Percentiles rank a stretch among this genome's conserved stretches.
Evolutionary conservation across 2,329 filamentous ascomycete genomes (phyloP).

Genomic region (Phyllosticta citriasiana): DNA sequence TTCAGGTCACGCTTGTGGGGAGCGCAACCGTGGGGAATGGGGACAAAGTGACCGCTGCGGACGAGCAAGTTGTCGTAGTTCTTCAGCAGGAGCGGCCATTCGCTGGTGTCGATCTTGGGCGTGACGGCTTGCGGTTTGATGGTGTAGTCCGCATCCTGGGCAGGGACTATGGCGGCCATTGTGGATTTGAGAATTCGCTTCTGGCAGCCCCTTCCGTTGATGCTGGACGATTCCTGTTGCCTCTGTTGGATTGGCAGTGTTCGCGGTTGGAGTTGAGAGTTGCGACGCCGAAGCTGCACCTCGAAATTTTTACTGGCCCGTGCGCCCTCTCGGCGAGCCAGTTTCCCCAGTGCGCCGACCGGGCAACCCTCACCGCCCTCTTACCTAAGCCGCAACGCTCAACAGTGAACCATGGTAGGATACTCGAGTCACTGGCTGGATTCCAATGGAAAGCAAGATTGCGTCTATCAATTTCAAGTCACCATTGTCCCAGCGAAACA

Average conservation of each 20-base stretch:
- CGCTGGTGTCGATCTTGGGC: slow-evolving; percentile 72
- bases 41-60: slow-evolving; percentile 92
- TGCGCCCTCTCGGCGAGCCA: neutral
- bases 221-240: slow-evolving; percentile 10
- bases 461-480: neutral
- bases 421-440: too few species aligned
- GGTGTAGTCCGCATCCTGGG: slow-evolving; percentile 59
- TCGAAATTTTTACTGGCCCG: slow-evolving; percentile 10
- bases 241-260: neutral
- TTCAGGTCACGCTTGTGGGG: slow-evolving; percentile 92
- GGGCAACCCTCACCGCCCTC: neutral
- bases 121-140: slow-evolving; percentile 82
- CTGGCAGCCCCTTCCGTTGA: slow-evolving; percentile 5
- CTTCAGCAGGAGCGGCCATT: slow-evolving; percentile 89
- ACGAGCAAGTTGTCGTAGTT: slow-evolving; percentile 93
- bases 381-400: neutral
- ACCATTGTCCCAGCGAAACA: neutral
- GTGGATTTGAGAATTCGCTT: neutral
- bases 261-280: slow-evolving; percentile 2
- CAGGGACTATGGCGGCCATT: slow-evolving; percentile 12
- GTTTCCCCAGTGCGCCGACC: neutral
- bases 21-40: slow-evolving; percentile 85
- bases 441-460: neutral
- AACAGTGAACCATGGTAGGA: neutral
- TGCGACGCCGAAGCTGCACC: slow-evolving; percentile 3